Evolutionary conservation across 139 green algal genomes (phyloP), one percentile per base, ranked within the genome.

Genomic region (Nannochloris sp.): DNA sequence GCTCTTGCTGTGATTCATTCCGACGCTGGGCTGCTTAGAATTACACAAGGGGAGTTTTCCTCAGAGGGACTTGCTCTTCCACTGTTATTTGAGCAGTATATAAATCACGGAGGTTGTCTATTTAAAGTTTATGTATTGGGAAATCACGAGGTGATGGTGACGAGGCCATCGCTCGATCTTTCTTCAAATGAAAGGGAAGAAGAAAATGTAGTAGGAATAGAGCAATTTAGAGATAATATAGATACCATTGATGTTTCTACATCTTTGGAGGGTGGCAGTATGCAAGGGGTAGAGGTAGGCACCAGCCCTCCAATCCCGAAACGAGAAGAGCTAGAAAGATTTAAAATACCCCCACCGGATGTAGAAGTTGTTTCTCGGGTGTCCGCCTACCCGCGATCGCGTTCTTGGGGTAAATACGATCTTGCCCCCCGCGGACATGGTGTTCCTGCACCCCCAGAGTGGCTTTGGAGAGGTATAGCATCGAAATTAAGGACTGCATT

Each of bases 101-200:
- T 96, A 34, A 77, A 88, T 36, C 89, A 96, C 68, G 83, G 83
- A 10, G 80, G 79, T 8, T 85, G 87, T 54, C 71, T 96, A 54
- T 95, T 87, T 70, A 96, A 96, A 79, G 79, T 89, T 25, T 90
- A 90, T 65, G 83, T 90, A 47, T 55, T 90, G 14, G 84, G 83
- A 2, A 19, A 15, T 25, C 54, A 54, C 23, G 19, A 29, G 7
- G 39, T 62, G 5, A 64, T 54, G 31, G 64, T 71, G 32, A 64
- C 29, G 14, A 44, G 64, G 30, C 31, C 31, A 6, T 65, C 53
- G 7, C n/a, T 71, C 14, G 14, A 54, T n/a, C 53, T 71, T n/a
- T 10, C 34, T 6, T 9, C 19, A 15, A 10, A 30, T 29, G 14
- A 27, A 23, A n/a, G 19, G 60, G 15, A 19, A 27, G 15, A 14